Percentiles rank a stretch among this genome's conserved stretches.
These are phyloP conservation scores for Leccinum ochraceum DNA, from an alignment of 768 basidiomycete species.

Conservation along the genomic window DNA sequence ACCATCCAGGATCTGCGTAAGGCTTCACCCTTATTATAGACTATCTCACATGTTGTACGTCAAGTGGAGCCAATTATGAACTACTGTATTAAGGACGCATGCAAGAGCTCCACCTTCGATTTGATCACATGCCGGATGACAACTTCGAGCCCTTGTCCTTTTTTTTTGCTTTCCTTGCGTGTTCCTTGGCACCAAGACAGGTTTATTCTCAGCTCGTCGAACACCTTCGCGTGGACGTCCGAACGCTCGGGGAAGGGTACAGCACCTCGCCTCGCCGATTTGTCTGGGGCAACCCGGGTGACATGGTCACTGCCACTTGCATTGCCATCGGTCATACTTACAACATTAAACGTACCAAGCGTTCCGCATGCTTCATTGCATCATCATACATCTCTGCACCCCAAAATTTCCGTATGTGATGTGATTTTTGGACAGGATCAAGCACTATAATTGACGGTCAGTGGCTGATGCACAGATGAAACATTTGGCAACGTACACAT, in stretches of 20 bases:
- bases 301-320: background rate
- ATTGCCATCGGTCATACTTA: background rate
- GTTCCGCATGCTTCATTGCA: no score
- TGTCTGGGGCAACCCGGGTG: background rate
- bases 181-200: conserved; percentile 50
- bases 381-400: no score
- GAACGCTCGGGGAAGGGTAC: conserved; percentile 8
- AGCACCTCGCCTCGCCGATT: background rate
- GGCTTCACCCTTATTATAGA: background rate
- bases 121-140: background rate
- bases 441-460: no score
- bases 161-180: background rate
- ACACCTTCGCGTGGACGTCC: conserved; percentile 46
- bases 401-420: no score
- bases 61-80: background rate
- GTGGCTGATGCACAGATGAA: no score
- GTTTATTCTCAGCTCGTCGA: conserved; percentile 50
- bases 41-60: background rate
- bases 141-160: background rate
- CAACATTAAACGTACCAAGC: no score
- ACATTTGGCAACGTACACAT: no score
- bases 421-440: no score
- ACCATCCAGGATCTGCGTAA: background rate
- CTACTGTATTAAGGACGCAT: background rate
- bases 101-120: background rate